Conservation (phyloP, 305 asterid genomes). For the Nicotiana rustica region DNA sequence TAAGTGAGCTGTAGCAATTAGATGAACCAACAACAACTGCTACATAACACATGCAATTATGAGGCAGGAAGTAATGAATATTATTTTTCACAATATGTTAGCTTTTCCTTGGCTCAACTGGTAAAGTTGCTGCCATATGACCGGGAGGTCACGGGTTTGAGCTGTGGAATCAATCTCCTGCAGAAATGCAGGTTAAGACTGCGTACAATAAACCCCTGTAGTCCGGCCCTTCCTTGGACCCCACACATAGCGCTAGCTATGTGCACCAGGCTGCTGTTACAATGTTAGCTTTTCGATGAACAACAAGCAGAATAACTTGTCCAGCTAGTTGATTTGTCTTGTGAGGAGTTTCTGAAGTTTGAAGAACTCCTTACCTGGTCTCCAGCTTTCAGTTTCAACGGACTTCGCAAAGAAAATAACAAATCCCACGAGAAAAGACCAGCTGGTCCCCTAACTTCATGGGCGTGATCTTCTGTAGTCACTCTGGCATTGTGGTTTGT, state of each 20-base stretch:
- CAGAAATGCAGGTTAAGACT: too few species aligned
- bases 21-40: not conserved
- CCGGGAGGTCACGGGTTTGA: too few species aligned
- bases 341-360: not conserved
- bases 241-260: too few species aligned
- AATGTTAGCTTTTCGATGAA: not conserved
- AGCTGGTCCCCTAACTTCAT: constrained; percentile 86
- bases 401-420: constrained; percentile 77
- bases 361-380: constrained; percentile 65
- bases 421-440: constrained; percentile 95
- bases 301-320: constrained; percentile 12
- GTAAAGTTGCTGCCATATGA: too few species aligned
- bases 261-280: too few species aligned
- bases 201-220: too few species aligned
- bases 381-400: constrained; percentile 75
- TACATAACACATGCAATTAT: constrained; percentile 1
- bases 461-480: constrained; percentile 87
- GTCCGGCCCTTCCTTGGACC: too few species aligned
- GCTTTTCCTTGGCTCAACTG: not conserved
- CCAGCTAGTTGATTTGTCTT: not conserved
- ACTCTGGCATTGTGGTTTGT: constrained; percentile 80
- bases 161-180: too few species aligned
- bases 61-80: not conserved
- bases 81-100: not conserved
- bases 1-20: not conserved